Percentiles rank a stretch among this genome's conserved stretches.
phyloP scores from a whole-genome alignment of 139 green algal genomes.

The Deuterostichococcus epilithicus region DNA sequence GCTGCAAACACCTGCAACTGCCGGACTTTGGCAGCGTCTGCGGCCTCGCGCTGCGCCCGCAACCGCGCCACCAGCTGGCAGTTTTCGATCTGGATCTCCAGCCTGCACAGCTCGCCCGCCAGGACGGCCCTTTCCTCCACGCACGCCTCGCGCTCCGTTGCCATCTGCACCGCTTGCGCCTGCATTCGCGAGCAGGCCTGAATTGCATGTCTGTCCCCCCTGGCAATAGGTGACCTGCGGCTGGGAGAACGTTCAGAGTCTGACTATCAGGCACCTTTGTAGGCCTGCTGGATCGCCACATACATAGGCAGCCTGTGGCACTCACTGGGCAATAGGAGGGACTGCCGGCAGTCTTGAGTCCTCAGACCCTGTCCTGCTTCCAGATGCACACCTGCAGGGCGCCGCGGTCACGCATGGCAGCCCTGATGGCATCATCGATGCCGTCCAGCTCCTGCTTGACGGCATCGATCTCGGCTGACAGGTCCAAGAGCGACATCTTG shows the following conservation, averaged over 20 bases:
- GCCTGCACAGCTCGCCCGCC: background rate
- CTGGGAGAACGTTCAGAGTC: too few species aligned
- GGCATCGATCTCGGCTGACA: conserved; percentile 4
- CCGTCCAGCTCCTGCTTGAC: background rate
- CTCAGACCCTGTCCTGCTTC: too few species aligned
- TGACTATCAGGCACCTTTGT: too few species aligned
- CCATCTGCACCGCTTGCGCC: background rate
- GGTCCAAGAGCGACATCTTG: background rate
- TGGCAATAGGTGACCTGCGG: too few species aligned
- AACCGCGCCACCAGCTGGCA: background rate
- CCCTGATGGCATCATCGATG: background rate
- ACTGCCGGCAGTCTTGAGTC: too few species aligned
- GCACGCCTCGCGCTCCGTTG: background rate
- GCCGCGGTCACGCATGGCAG: background rate
- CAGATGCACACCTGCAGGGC: background rate
- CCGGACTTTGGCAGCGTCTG: background rate
- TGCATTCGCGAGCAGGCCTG: background rate
- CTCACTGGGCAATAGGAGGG: too few species aligned
- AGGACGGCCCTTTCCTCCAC: background rate
- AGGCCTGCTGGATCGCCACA: too few species aligned
- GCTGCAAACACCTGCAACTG: background rate
- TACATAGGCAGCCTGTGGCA: too few species aligned
- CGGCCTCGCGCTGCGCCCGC: background rate
- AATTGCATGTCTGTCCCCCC: too few species aligned
- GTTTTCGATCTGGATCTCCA: background rate